Evolutionary conservation across 257 asterid genomes (phyloP).

Genomic region (Lycium ferocissimum): DNA sequence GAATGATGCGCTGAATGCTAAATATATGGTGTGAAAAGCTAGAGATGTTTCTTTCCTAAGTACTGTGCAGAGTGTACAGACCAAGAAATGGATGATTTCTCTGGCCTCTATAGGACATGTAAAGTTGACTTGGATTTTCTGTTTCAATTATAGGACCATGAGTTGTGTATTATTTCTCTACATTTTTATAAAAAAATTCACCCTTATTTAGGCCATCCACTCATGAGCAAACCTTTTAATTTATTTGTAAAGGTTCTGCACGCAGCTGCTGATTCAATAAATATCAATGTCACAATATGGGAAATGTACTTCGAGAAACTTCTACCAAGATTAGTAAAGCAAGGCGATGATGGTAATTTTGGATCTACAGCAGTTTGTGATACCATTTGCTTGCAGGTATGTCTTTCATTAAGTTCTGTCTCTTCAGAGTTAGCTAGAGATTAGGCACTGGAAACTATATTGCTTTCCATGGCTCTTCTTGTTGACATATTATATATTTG

Average conservation of each 20-base stretch:
- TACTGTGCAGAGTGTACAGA: neutral
- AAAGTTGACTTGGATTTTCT: neutral
- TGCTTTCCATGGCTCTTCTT: neutral
- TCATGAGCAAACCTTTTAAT: constrained; percentile 17
- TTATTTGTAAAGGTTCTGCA: constrained; percentile 69
- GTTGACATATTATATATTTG: constrained; percentile 6
- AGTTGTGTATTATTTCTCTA: neutral
- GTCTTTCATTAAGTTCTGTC: neutral
- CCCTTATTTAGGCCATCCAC: constrained; percentile 12
- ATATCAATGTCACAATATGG: constrained; percentile 81
- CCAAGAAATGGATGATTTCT: constrained; percentile 12
- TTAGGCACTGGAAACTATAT: constrained; percentile 15
- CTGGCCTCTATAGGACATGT: neutral
- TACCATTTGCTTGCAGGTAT: constrained; percentile 93
- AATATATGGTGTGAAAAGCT: neutral
- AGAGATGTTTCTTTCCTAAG: neutral
- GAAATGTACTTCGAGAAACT: constrained; percentile 78
- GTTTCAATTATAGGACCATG: neutral
- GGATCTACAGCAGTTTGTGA: constrained; percentile 90
- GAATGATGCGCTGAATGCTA: constrained; percentile 15
- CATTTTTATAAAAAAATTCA: neutral
- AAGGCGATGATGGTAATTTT: constrained; percentile 84
- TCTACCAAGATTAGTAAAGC: constrained; percentile 78
- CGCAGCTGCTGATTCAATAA: constrained; percentile 72
- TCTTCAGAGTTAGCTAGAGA: constrained; percentile 6